Percentiles rank a stretch among this genome's conserved stretches.
These are phyloP conservation scores for Phytophthora tentaculata DNA, from an alignment of 352 stramenopile genomes.

Conservation along the genomic window DNA sequence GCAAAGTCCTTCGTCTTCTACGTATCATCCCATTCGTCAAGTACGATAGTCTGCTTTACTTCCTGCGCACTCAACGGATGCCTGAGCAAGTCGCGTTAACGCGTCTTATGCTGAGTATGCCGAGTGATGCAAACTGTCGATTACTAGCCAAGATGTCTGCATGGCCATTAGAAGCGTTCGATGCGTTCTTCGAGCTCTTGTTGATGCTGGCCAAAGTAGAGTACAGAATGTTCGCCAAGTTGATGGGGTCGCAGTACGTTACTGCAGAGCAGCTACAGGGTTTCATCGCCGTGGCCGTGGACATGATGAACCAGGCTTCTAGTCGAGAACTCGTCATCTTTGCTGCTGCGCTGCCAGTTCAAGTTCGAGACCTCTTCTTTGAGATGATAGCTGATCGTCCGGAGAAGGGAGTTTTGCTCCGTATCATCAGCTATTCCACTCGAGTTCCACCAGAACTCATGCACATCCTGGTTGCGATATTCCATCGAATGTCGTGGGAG, in stretches of 20 bases:
- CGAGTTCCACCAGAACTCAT: conserved; percentile 46
- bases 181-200: conserved; percentile 72
- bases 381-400: conserved; percentile 44
- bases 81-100: conserved; percentile 63
- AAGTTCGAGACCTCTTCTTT: conserved; percentile 57
- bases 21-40: conserved; percentile 38
- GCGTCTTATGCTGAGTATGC: conserved; percentile 67
- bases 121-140: conserved; percentile 48
- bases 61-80: conserved; percentile 62
- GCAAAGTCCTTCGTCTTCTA: conserved; percentile 61
- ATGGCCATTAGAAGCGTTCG: conserved; percentile 47
- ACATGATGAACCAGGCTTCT: conserved; percentile 78
- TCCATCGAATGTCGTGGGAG: conserved; percentile 58
- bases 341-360: conserved; percentile 47
- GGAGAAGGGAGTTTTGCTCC: conserved; percentile 64
- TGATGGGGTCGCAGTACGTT: conserved; percentile 62
- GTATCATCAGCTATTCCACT: conserved; percentile 62
- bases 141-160: conserved; percentile 51
- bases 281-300: conserved; percentile 58
- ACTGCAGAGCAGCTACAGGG: conserved; percentile 40
- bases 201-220: conserved; percentile 69
- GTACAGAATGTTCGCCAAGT: conserved; percentile 58
- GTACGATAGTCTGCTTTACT: conserved; percentile 48
- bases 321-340: conserved; percentile 72
- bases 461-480: conserved; percentile 50